Conservation (phyloP, 352 stramenopile genomes). For the Phytophthora colocasiae region DNA sequence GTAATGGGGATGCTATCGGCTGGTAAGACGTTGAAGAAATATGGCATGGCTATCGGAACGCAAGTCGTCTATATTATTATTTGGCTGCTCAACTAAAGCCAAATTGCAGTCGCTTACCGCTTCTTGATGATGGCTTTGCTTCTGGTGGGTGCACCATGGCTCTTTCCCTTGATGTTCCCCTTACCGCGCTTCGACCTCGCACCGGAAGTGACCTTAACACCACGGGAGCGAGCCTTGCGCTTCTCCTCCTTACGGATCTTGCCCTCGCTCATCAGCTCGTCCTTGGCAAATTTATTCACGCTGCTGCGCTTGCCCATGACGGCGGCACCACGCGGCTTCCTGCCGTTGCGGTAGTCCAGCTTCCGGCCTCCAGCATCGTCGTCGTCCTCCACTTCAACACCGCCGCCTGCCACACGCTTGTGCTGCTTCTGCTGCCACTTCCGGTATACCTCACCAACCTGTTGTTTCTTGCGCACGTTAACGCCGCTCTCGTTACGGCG, state of each 20-base stretch:
- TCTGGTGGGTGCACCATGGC: conserved; percentile 78
- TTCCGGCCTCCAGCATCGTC: conserved; percentile 52
- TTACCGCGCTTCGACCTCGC: conserved; percentile 66
- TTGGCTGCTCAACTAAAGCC: conserved; percentile 20
- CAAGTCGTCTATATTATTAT: conserved; percentile 50
- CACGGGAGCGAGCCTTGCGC: conserved; percentile 83
- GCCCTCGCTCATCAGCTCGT: conserved; percentile 76
- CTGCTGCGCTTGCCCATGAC: conserved; percentile 45
- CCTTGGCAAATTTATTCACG: conserved; percentile 84
- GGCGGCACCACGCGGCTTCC: conserved; percentile 59
- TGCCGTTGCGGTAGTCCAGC: conserved; percentile 82
- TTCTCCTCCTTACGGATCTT: conserved; percentile 90
- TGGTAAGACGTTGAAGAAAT: conserved; percentile 45
- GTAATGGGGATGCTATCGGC: conserved; percentile 54
- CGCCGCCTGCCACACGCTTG: conserved; percentile 81
- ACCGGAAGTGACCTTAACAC: conserved; percentile 63
- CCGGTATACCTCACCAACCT: conserved; percentile 93
- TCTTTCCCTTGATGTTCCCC: conserved; percentile 83
- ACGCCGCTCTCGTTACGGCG: conserved; percentile 88
- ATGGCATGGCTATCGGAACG: not conserved
- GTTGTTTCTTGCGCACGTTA: conserved; percentile 85
- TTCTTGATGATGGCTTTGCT: conserved; percentile 86
- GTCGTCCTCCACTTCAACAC: conserved; percentile 71
- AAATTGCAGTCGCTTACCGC: conserved; percentile 33
- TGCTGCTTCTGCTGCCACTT: conserved; percentile 94